Evolutionary conservation across 2,329 filamentous ascomycete species (phyloP), one percentile per base, ranked within the genome.

Genomic region (Plectosphaerella sp.): DNA sequence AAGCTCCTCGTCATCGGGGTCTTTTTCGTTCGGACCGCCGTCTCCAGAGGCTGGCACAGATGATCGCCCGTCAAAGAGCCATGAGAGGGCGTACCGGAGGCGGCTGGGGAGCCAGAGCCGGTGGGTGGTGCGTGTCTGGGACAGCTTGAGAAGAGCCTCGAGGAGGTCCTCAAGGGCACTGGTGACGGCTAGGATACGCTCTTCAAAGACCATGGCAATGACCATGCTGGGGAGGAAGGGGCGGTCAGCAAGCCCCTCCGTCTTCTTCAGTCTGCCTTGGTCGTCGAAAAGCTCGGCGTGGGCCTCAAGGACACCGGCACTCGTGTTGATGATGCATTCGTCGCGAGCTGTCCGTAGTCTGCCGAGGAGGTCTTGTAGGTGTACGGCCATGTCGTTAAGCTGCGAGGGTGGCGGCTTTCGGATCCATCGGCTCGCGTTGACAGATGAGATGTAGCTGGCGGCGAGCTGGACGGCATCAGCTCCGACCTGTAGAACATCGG

Each of bases 131-230:
- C 71, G 68, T 4, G 62, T 59, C 18, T 67, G 60, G 7, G 72
- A 66, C 2, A 76, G 63, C 0, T 63, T 58, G 1, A 68, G 55
- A 2, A 77, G 60, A 12, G 70, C 63, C 4, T 63, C 60, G 0
- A 78, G 58, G 0, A 78, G 54, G 1, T 54, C 53, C 37, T 73
- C 67, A 5, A 67, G 62, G 0, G 65, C 59, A 1, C 25, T 46
- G 0, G 58, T 58, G n/a, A 56, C 52, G 5, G 48, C 61, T 15
- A 59, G 54, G 6, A 77, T 64, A 14, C 71, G 67, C 58, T 78
- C 74, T 50, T 78, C 74, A 8, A 76, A 64, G 4, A 77, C 71
- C 71, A 79, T 75, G 14, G 69, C 67, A 4, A 75, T 55, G 3
- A 76, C 62, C n/a, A 79, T 64, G 1, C 70, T 73, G 0, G 66